Evolutionary conservation across 495 filamentous ascomycete species (phyloP), one percentile per base, ranked within the genome.

Genomic region (Penicillium soppii): DNA sequence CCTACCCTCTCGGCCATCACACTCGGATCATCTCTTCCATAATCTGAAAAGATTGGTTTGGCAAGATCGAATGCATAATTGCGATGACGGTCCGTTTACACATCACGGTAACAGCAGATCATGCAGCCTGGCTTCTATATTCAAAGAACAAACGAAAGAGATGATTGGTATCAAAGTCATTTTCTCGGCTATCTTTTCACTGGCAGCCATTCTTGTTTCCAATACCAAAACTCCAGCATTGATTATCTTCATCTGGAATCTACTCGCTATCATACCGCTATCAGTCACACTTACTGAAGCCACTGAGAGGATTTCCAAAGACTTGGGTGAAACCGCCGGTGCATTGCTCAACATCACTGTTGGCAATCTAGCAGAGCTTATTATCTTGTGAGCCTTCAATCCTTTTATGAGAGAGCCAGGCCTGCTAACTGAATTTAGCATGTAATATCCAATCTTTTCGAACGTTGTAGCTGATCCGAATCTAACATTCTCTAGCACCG

Each of bases 181-280:
- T 26, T 43, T 43, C 41, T 43, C 41, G 2, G 41, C 25, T 30
- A 26, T 17, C 12, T 43, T 43, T 17, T 23, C 41, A 10, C 25
- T 12, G 30, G 27, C 41, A 5, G 26, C 41, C 27, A 30, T 43
- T 10, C 2, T 43, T 9, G n/a, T 43, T 12, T 43, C 41, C 10
- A 29, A 43, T 8, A 43, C 41, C 15, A 17, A 15, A 15, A 30
- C 25, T 13, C 41, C 41, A 5, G 41, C 50, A 10, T 30, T 59
- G 17, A 27, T 52, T n/a, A 45, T 54, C 42, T 65, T 66, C 26
- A 41, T 58, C 22, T 46, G 45, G 42, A 66, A 66, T 32, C 44
- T 66, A n/a, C 53, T 61, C 32, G 62, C 60, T 15, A 63, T 66
- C 35, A 44, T 66, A 10, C 62, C 60, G 2, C 27, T 66, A 17